phyloP scores from a whole-genome alignment of 495 filamentous ascomycete species.

The Hyaloscypha variabilis region DNA sequence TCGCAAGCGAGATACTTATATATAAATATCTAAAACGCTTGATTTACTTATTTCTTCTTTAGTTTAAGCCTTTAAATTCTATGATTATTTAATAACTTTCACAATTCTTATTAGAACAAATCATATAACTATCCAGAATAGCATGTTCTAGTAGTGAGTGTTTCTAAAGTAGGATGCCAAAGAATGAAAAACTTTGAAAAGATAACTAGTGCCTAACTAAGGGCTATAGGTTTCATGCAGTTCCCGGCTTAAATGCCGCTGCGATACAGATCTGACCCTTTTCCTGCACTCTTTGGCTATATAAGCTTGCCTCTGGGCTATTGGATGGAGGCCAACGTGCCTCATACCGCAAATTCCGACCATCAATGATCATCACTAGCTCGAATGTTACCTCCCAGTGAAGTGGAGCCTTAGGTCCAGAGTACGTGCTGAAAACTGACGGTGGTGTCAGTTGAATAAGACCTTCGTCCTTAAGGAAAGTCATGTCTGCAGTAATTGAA shows the following conservation, averaged over 20 bases:
- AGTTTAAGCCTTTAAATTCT: too few species aligned
- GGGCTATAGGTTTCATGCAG: not conserved
- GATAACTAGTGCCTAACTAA: not conserved
- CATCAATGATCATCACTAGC: constrained; percentile 20
- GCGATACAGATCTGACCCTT: constrained; percentile 7
- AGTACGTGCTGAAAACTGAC: not conserved
- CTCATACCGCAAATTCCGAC: constrained; percentile 17
- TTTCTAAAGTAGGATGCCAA: not conserved
- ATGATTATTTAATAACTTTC: too few species aligned
- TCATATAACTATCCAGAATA: too few species aligned
- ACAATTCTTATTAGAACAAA: too few species aligned
- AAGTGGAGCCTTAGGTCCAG: constrained; percentile 2
- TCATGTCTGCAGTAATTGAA: constrained; percentile 8
- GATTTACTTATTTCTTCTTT: too few species aligned
- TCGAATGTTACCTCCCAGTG: constrained; percentile 11
- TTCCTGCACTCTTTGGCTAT: not conserved
- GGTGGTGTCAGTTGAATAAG: constrained; percentile 9
- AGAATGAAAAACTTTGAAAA: not conserved
- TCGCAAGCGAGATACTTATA: too few species aligned
- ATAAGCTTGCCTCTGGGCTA: not conserved
- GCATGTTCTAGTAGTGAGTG: too few species aligned
- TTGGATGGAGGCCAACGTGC: constrained; percentile 5
- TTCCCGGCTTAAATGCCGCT: constrained; percentile 10
- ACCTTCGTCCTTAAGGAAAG: constrained; percentile 11
- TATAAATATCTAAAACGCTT: too few species aligned